Evolutionary conservation across 805 yeast genomes (phyloP).

Genomic region (Scheffersomyces spartinae): DNA sequence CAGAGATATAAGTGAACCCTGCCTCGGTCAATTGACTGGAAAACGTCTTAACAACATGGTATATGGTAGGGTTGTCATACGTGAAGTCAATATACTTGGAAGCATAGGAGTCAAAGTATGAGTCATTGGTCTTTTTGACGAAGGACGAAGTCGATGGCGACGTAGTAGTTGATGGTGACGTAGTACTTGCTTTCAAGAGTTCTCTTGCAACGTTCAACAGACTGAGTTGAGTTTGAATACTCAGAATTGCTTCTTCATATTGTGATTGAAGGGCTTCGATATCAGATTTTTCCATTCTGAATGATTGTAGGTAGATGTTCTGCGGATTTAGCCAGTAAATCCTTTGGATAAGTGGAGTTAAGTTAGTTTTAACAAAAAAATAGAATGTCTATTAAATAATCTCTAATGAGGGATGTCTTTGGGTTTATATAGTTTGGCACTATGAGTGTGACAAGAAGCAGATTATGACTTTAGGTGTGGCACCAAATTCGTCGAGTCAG

Average conservation of each 20-base stretch:
- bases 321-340: too few relatives aligned
- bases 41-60: constrained; percentile 20
- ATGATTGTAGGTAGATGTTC: too few relatives aligned
- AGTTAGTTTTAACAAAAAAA: too few relatives aligned
- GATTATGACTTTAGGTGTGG: too few relatives aligned
- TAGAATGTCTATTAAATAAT: too few relatives aligned
- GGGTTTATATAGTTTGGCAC: too few relatives aligned
- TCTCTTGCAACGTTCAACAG: too few relatives aligned
- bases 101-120: constrained; percentile 9
- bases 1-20: constrained; percentile 19
- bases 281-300: not conserved
- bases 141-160: not conserved
- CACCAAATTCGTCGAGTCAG: too few relatives aligned
- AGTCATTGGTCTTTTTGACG: not conserved
- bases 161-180: not conserved
- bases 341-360: too few relatives aligned
- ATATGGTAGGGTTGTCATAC: constrained; percentile 29
- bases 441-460: too few relatives aligned
- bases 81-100: constrained; percentile 18
- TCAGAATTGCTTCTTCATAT: constrained; percentile 2
- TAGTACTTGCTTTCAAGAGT: not conserved
- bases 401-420: too few relatives aligned
- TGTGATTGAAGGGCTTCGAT: constrained; percentile 1
- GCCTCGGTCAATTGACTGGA: constrained; percentile 10
- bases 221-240: too few relatives aligned